Conservation (phyloP, 2,329 filamentous ascomycete species). For the Colletotrichum simmondsii region DNA sequence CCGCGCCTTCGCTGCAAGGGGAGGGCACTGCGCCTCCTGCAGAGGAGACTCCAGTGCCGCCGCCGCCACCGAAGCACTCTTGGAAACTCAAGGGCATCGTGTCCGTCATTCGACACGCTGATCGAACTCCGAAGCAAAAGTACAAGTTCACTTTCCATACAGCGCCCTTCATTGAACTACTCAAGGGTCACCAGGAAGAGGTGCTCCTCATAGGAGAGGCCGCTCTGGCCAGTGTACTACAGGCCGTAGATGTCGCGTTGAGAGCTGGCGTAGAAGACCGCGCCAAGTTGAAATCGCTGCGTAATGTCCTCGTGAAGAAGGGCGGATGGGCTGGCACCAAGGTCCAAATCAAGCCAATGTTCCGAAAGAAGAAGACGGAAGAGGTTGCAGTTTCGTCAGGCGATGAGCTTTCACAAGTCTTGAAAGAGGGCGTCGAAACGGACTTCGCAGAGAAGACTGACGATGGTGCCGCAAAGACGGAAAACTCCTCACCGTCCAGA, state of each 20-base stretch:
- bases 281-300: constrained; percentile 85
- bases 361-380: constrained; percentile 84
- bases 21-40: constrained; percentile 41
- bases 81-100: constrained; percentile 99
- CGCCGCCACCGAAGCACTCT: constrained; percentile 85
- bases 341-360: constrained; percentile 99
- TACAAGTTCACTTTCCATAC: constrained; percentile 99
- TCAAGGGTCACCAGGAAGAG: constrained; percentile 96
- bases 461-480: constrained; percentile 24
- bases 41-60: constrained; percentile 66
- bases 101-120: constrained; percentile 94
- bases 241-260: constrained; percentile 86
- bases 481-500: constrained; percentile 38
- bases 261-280: constrained; percentile 84
- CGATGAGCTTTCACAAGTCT: constrained; percentile 45
- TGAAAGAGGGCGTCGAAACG: constrained; percentile 44
- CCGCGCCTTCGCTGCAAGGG: constrained; percentile 50
- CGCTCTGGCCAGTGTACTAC: constrained; percentile 86
- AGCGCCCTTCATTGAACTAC: constrained; percentile 91
- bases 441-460: constrained; percentile 37
- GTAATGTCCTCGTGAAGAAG: constrained; percentile 91
- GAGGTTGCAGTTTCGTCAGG: constrained; percentile 49
- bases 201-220: constrained; percentile 93
- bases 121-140: constrained; percentile 98
- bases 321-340: constrained; percentile 95